Conservation (phyloP, 495 filamentous ascomycete genomes). For the Bathelium albidoporum region DNA sequence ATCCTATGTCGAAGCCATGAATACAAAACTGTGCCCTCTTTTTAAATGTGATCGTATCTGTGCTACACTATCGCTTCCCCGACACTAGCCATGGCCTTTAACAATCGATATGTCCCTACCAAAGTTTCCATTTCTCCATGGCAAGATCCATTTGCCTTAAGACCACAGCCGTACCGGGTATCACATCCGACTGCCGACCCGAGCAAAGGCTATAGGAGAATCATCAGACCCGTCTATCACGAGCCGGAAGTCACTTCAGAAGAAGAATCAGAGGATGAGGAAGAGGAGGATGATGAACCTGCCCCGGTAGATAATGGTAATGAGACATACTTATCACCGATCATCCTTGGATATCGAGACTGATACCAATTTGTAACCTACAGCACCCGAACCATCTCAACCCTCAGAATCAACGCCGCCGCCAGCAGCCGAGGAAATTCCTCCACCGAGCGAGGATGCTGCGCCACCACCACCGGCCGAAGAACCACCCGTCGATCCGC, state of each 20-base stretch:
- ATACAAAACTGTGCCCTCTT: not conserved
- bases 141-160: not conserved
- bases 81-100: not conserved
- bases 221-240: not conserved
- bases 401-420: not conserved
- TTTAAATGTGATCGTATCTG: not conserved
- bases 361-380: not conserved
- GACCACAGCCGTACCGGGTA: not conserved
- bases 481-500: not conserved
- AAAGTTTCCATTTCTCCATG: slow-evolving; percentile 1
- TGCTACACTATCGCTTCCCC: not conserved
- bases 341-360: not conserved
- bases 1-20: not conserved
- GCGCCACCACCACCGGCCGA: not conserved
- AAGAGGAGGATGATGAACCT: not conserved
- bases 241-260: not conserved
- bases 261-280: not conserved
- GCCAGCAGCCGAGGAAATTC: not conserved
- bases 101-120: not conserved
- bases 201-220: not conserved
- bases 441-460: not conserved
- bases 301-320: not conserved
- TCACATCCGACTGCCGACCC: not conserved
- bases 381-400: not conserved
- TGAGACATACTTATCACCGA: not conserved